phyloP scores from a whole-genome alignment of 768 basidiomycete species.

The Boletales sp. region DNA sequence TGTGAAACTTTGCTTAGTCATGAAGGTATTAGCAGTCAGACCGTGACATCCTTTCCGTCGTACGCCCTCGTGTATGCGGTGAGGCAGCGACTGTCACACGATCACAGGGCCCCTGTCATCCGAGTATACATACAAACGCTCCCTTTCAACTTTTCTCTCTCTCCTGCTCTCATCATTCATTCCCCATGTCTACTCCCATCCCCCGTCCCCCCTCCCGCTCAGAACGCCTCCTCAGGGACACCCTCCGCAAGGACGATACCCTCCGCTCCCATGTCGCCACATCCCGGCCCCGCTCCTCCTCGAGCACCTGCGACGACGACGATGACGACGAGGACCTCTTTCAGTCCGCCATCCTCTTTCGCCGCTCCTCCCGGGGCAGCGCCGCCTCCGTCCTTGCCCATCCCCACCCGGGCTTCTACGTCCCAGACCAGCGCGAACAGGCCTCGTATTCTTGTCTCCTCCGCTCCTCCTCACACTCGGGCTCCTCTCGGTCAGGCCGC shows the following conservation, averaged over 20 bases:
- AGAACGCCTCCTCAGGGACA: conserved; percentile 53
- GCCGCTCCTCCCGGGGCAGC: conserved; percentile 19
- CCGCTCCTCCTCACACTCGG: conserved; percentile 26
- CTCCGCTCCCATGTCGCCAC: conserved; percentile 27
- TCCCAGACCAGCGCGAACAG: conserved; percentile 33
- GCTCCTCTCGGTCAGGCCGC: conserved; percentile 23
- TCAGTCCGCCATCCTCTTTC: conserved; percentile 27
- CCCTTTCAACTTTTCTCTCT: neutral
- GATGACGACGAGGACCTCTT: conserved; percentile 28
- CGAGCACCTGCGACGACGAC: conserved; percentile 21
- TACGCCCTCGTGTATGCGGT: conserved; percentile 14
- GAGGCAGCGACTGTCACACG: conserved; percentile 21
- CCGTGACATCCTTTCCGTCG: neutral
- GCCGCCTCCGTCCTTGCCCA: conserved; percentile 14
- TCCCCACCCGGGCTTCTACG: conserved; percentile 20
- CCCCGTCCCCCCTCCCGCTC: conserved; percentile 47
- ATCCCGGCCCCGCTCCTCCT: conserved; percentile 24
- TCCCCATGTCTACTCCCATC: conserved; percentile 12
- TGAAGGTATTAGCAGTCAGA: neutral
- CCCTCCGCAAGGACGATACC: conserved; percentile 48
- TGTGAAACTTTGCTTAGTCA: neutral
- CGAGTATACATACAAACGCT: conserved; percentile 20
- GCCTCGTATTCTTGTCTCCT: conserved; percentile 21
- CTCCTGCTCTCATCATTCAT: neutral
- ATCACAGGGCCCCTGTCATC: conserved; percentile 26